Conservation (phyloP, 192 early-diverging fungal genomes). For the Coemansia sp. region DNA sequence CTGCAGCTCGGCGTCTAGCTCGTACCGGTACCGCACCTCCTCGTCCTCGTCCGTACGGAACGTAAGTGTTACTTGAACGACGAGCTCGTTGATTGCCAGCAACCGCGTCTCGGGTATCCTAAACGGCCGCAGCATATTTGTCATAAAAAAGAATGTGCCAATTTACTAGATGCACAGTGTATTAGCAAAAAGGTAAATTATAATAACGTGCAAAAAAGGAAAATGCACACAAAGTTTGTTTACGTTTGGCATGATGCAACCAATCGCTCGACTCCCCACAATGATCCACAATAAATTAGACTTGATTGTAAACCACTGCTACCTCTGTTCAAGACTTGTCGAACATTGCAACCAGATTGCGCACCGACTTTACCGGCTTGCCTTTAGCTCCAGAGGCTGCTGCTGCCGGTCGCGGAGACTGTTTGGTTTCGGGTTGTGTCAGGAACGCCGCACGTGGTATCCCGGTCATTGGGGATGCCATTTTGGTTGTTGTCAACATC, state of each 20-base stretch:
- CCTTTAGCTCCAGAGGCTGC: background rate
- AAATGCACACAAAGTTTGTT: slow-evolving; percentile 11
- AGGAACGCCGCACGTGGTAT: slow-evolving; percentile 11
- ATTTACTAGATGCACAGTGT: background rate
- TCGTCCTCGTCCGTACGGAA: slow-evolving; percentile 48
- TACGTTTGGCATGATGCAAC: slow-evolving; percentile 5
- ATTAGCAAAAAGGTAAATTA: background rate
- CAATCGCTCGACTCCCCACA: background rate
- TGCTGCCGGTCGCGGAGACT: background rate
- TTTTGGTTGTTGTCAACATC: slow-evolving; percentile 9
- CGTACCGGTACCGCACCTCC: slow-evolving; percentile 39
- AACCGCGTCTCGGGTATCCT: slow-evolving; percentile 48
- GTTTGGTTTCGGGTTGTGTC: slow-evolving; percentile 7
- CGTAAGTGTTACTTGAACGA: slow-evolving; percentile 46
- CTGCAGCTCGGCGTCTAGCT: slow-evolving; percentile 29
- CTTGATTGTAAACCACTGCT: slow-evolving; percentile 1
- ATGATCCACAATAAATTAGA: background rate
- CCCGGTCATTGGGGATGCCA: background rate
- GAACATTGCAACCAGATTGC: slow-evolving; percentile 47
- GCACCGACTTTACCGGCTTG: slow-evolving; percentile 36
- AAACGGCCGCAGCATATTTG: slow-evolving; percentile 24
- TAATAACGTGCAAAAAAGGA: slow-evolving; percentile 5
- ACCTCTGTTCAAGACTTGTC: slow-evolving; percentile 10
- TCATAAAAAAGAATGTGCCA: background rate
- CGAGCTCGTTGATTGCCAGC: slow-evolving; percentile 40